A percentile compares a stretch with the other conserved stretches of the same genome.
These are phyloP conservation scores for Mucor piriformis DNA, from an alignment of 371 early-diverging fungal species.

Conservation along the genomic window DNA sequence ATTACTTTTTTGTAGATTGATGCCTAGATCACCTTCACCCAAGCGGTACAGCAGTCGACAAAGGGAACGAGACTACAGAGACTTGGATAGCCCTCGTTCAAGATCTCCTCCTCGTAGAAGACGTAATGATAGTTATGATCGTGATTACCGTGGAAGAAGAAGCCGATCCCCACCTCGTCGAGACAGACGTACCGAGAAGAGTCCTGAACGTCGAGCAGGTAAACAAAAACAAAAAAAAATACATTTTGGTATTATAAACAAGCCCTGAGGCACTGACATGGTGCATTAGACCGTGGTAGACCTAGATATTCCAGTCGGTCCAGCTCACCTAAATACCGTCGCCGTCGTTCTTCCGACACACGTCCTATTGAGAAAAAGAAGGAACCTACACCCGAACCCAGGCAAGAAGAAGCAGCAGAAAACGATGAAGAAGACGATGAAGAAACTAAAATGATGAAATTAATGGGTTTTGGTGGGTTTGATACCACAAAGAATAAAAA, in stretches of 20 bases:
- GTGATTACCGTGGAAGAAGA: slow-evolving; percentile 4
- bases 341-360: slow-evolving; percentile 1
- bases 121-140: slow-evolving; percentile 20
- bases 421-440: slow-evolving; percentile 49
- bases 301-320: slow-evolving; percentile 18
- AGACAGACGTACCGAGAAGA: slow-evolving; percentile 11
- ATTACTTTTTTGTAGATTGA: slow-evolving; percentile 1
- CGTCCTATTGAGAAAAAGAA: neutral
- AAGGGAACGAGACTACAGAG: slow-evolving; percentile 43
- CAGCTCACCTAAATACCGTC: slow-evolving; percentile 7
- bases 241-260: too few relatives aligned
- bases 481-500: slow-evolving; percentile 84
- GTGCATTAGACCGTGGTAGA: slow-evolving; percentile 4
- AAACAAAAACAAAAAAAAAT: neutral
- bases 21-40: slow-evolving; percentile 51
- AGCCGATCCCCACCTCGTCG: slow-evolving; percentile 1
- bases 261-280: too few relatives aligned
- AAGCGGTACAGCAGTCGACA: slow-evolving; percentile 24
- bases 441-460: slow-evolving; percentile 56
- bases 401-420: slow-evolving; percentile 8
- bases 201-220: slow-evolving; percentile 23
- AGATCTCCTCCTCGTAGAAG: slow-evolving; percentile 27
- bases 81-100: slow-evolving; percentile 39
- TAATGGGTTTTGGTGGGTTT: slow-evolving; percentile 91
- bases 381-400: slow-evolving; percentile 4